Evolutionary conservation across 169 alveolate genomes (phyloP).

Genomic region (Perkinsus olseni): DNA sequence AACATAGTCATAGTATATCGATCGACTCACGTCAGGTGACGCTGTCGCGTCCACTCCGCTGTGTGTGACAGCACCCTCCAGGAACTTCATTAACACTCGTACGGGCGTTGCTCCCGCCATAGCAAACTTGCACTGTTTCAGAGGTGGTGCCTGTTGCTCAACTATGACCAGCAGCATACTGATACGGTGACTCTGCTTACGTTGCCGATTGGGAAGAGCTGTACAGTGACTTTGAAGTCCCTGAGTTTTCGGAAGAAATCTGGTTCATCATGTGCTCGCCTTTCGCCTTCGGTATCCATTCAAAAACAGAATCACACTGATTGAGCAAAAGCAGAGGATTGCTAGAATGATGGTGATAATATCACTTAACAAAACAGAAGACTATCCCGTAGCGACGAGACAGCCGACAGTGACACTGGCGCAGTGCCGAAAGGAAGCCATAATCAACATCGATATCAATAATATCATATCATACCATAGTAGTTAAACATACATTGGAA

Average conservation of each 20-base stretch:
- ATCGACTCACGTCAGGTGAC: background rate
- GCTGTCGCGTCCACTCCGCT: background rate
- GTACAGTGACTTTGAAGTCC: background rate
- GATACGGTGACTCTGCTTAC: background rate
- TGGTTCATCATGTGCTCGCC: background rate
- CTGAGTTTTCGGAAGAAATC: background rate
- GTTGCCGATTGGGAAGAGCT: background rate
- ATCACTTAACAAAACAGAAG: no score
- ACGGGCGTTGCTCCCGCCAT: background rate
- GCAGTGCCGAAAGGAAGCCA: no score
- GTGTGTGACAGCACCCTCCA: background rate
- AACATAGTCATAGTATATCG: no score
- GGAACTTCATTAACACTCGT: background rate
- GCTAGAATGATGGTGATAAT: no score
- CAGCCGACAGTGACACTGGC: no score
- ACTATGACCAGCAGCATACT: background rate
- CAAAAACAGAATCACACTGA: background rate
- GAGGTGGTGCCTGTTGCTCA: background rate
- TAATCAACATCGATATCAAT: no score
- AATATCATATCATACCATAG: no score
- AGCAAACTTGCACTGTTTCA: background rate
- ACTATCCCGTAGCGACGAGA: no score
- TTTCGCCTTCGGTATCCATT: background rate
- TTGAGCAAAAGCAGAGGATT: no score
- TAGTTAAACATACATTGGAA: no score